These are phyloP conservation scores for Xylaria sp. DNA, from an alignment of 2,329 filamentous ascomycete species.

Conservation along the genomic window DNA sequence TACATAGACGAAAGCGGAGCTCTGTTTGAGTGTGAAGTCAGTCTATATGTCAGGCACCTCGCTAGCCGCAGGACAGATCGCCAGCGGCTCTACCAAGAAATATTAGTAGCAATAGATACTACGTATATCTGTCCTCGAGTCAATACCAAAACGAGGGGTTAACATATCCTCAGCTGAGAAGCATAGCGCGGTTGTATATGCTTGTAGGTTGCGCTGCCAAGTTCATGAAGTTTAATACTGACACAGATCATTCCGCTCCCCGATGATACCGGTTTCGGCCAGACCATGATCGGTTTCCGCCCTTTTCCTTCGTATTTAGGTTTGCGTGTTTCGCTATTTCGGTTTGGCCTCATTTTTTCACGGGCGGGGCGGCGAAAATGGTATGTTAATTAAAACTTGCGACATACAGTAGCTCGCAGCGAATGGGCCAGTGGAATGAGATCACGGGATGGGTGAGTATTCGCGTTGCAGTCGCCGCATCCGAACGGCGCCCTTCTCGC, in stretches of 20 bases:
- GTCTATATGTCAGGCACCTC: neutral
- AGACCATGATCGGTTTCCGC: neutral
- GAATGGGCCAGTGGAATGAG: neutral
- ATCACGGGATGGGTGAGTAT: neutral
- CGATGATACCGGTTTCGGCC: constrained; percentile 21
- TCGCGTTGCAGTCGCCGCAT: neutral
- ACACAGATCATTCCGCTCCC: constrained; percentile 8
- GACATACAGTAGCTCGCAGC: neutral
- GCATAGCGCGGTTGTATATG: neutral
- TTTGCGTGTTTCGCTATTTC: constrained; percentile 4
- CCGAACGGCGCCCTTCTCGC: constrained; percentile 9
- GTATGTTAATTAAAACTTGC: neutral
- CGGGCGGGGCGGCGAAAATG: neutral
- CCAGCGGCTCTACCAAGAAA: constrained; percentile 10
- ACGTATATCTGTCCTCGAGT: neutral
- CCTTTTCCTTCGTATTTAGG: neutral
- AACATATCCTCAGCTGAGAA: neutral
- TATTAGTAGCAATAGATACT: neutral
- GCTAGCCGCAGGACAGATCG: constrained; percentile 18
- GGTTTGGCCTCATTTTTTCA: neutral
- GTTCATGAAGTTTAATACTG: neutral
- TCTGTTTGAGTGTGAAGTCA: neutral
- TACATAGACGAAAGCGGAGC: neutral
- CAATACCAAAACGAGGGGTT: neutral
- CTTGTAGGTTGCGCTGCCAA: neutral